Evolutionary conservation across 257 asterid species (phyloP), one percentile per base, ranked within the genome.

Genomic region (Knoxia roxburghii): DNA sequence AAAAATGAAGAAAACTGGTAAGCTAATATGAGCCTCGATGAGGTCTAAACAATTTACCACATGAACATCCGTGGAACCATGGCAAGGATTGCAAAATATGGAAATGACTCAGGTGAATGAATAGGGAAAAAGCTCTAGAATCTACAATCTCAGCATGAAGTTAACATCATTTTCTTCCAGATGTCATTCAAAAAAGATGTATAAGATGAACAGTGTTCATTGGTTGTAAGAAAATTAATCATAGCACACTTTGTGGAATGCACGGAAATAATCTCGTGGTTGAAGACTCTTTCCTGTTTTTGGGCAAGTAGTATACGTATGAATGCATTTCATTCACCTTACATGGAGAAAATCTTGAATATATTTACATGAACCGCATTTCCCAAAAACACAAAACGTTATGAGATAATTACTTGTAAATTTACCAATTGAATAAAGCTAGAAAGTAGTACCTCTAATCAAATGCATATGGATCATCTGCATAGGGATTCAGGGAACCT

Each of bases 401-500:
- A n/a, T 24, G 51, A 45, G 45, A 13, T 41, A 24, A 15, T 27
- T 56, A 12, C 15, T 27, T 37, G 29, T 35, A 8, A 15, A 2
- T 2, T 18, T 17, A 1, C 26, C 12, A 46, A 26, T 10, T 5
- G 33, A 18, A 61, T 26, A 62, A 20, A 63, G 45, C 17, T 24
- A 24, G 26, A 0, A 46, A 48, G 61, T 35, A 39, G 18, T 84
- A 94, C 96, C 97, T 86, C 85, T 85, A 90, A 70, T 82, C 92
- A 80, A 94, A 94, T 60, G 96, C 95, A 78, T 88, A 94, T 50
- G 99, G 99, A 77, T 94, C 97, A 78, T 94, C 97, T 63, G 81
- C 90, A 73, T 94, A 94, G 51, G 99, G 99, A 78, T 94, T 88
- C 83, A 94, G 73, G 50, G 96, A 90, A 75, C 97, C 99, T 83